Conservation (phyloP, 768 basidiomycete species). For the Sporobolomyces pararoseus region DNA sequence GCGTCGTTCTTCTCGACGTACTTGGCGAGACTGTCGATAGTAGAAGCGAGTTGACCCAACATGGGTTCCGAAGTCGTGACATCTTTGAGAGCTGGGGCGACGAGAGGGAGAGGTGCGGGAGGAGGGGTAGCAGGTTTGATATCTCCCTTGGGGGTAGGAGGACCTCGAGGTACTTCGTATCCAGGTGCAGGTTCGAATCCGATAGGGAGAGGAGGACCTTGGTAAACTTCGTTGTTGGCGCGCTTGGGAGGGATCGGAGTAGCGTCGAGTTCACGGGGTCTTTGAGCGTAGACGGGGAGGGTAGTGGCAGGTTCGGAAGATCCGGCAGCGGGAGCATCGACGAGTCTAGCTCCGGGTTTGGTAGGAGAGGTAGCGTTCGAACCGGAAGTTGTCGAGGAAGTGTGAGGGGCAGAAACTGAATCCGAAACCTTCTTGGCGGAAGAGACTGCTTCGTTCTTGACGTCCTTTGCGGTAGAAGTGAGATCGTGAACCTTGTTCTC, state of each 20-base stretch:
- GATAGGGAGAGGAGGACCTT: constrained; percentile 68
- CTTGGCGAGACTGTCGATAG: constrained; percentile 84
- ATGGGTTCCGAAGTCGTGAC: constrained; percentile 78
- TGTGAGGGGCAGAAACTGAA: constrained; percentile 56
- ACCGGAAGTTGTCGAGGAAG: background rate
- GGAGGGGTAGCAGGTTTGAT: constrained; percentile 38
- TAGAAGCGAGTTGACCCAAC: constrained; percentile 81
- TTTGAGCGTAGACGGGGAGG: constrained; percentile 46
- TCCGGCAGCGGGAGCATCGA: constrained; percentile 36
- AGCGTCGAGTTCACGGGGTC: constrained; percentile 48
- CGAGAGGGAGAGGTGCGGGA: constrained; percentile 62
- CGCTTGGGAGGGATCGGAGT: constrained; percentile 46
- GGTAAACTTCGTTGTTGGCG: constrained; percentile 56
- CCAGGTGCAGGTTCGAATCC: constrained; percentile 93
- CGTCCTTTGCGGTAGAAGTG: constrained; percentile 21
- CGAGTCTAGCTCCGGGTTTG: constrained; percentile 37
- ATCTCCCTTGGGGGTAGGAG: constrained; percentile 47
- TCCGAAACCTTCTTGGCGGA: constrained; percentile 66
- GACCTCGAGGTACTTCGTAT: constrained; percentile 62
- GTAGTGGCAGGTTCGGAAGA: constrained; percentile 21
- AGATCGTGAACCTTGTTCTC: constrained; percentile 50
- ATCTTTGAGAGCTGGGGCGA: constrained; percentile 74
- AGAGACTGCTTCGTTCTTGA: constrained; percentile 53
- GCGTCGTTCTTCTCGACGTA: constrained; percentile 70
- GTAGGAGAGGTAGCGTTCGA: background rate